Base-by-base conservation (phyloP, 1,284 basidiomycete genomes). In the Singerocomus inundabilis region DNA sequence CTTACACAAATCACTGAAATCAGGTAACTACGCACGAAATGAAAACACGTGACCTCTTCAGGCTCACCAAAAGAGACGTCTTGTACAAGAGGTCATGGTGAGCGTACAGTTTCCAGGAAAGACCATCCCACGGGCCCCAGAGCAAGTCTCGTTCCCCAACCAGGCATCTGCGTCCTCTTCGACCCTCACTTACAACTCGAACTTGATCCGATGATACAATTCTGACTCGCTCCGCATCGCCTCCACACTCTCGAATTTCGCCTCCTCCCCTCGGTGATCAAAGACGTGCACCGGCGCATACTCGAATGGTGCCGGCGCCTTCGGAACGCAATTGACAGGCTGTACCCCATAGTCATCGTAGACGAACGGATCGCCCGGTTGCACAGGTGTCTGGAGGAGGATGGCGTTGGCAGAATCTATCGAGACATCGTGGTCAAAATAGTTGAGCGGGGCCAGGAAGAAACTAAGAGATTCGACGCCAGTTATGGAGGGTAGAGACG, bases 381-480 rank as follows among this genome's bases (percentile, higher is more conserved):
- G 57, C 16, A 56, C 46, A 0, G 81, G 77, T 1, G 71, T 58
- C 34, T 69, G 69, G 45, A 83, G 67, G 10, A 83, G 55, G 50
- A 84, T 73, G 15, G 81, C 78, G 50, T 84, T 82, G 51, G 62
- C 64, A 11, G 76, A 75, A 40, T 82, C 79, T 64, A 84, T 75
- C 12, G 79, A 79, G 45, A 80, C 68, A 60, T 84, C 82, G 44
- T 74, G 68, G 64, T 85, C 81, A 64, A 82, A 80, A 70, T 79
- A 85, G 67, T 85, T 85, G 55, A 83, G 71, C 3, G 82, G 83
- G 0, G 77, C 76, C 16, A 85, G 64, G 54, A 83, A 71, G 62
- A 85, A 81, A 56, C 80, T 82, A 41, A 18, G 15, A 15, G 10
- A 18, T n/a, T 32, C 25, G 13, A 18, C 21, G 15, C 37, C 13